phyloP scores from a whole-genome alignment of 257 asterid species.

The Lantana camara region DNA sequence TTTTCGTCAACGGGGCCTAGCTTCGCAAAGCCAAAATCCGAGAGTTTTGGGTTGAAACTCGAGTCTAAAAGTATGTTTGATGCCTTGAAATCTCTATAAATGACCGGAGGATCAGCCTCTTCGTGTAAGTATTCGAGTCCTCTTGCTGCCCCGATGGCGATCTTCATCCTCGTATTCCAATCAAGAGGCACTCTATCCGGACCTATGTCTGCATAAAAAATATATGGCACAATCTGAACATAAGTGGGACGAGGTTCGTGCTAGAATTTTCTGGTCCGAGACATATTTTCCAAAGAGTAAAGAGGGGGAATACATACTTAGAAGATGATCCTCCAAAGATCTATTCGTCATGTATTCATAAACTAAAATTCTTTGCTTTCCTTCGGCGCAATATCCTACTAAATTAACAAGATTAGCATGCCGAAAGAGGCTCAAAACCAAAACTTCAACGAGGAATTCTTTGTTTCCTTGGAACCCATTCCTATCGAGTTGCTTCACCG shows the following conservation, averaged over 20 bases:
- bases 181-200: constrained; percentile 59
- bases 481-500: constrained; percentile 80
- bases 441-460: constrained; percentile 82
- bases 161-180: constrained; percentile 83
- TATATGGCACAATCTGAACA: too few relatives aligned
- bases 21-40: constrained; percentile 81
- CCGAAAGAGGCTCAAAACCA: constrained; percentile 81
- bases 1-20: constrained; percentile 71
- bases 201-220: too few relatives aligned
- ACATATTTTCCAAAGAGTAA: constrained; percentile 48
- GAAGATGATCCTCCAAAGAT: constrained; percentile 81
- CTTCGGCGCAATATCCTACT: constrained; percentile 90
- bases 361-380: constrained; percentile 83
- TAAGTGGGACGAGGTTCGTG: too few relatives aligned
- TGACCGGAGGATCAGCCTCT: constrained; percentile 75
- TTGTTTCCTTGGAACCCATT: constrained; percentile 86
- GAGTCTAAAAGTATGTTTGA: constrained; percentile 67
- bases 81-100: constrained; percentile 68
- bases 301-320: constrained; percentile 38
- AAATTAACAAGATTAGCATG: constrained; percentile 79
- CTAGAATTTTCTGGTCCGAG: too few relatives aligned
- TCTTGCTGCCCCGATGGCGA: constrained; percentile 77
- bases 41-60: constrained; percentile 61
- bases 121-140: constrained; percentile 82
- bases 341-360: constrained; percentile 88